Conservation (phyloP, 129 eudicot genomes). For the Escallonia herrerae region DNA sequence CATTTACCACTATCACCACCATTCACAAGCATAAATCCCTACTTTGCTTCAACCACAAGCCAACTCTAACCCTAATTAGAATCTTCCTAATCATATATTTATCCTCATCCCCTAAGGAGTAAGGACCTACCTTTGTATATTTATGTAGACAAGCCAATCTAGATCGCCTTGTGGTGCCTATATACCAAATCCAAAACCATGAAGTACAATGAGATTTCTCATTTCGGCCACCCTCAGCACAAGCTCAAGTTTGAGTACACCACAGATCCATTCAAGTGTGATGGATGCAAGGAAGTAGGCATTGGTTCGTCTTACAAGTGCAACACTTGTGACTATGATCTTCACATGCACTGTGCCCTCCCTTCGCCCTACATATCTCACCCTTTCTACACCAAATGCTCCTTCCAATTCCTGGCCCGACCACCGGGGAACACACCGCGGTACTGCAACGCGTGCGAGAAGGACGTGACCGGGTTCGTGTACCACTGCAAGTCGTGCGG, state of each 20-base stretch:
- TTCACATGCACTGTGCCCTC: conserved; percentile 71
- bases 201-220: conserved; percentile 62
- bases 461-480: conserved; percentile 56
- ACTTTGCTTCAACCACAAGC: conserved; percentile 30
- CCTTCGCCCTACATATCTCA: conserved; percentile 57
- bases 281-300: conserved; percentile 89
- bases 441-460: conserved; percentile 80
- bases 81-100: background rate
- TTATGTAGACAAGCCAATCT: background rate
- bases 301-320: conserved; percentile 78
- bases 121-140: background rate
- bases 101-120: background rate
- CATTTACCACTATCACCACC: conserved; percentile 18
- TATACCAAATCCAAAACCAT: conserved; percentile 15
- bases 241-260: conserved; percentile 56
- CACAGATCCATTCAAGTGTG: conserved; percentile 72
- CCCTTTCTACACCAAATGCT: conserved; percentile 75
- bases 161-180: background rate
- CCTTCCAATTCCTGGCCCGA: conserved; percentile 47
- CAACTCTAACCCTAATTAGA: background rate
- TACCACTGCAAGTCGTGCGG: conserved; percentile 80
- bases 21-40: conserved; percentile 27
- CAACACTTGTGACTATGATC: conserved; percentile 52
- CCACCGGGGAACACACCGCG: conserved; percentile 66
- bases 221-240: conserved; percentile 76